phyloP scores from a whole-genome alignment of 768 basidiomycete genomes.

The Tephrocybe sp. region DNA sequence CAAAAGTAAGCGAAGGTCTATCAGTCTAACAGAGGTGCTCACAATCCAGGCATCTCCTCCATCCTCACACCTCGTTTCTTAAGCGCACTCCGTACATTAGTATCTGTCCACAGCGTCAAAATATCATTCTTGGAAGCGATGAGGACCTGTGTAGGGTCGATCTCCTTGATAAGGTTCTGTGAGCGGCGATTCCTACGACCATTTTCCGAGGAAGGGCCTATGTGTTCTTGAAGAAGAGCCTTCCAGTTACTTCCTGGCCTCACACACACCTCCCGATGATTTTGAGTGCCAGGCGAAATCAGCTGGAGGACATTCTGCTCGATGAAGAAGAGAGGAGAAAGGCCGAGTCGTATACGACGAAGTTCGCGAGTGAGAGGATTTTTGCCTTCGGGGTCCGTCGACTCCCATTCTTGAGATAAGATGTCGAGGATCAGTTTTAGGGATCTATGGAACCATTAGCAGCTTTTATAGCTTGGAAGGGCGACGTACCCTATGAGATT shows the following conservation, averaged over 20 bases:
- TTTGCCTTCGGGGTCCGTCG: conserved; percentile 8
- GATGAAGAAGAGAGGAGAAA: conserved; percentile 51
- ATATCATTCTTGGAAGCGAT: conserved; percentile 59
- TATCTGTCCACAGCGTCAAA: conserved; percentile 58
- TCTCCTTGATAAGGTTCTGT: conserved; percentile 23
- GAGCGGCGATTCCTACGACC: conserved; percentile 16
- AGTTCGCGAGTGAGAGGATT: conserved; percentile 24
- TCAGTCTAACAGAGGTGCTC: conserved; percentile 26
- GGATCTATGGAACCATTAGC: conserved; percentile 34
- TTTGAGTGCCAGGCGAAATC: conserved; percentile 42
- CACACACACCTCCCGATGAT: conserved; percentile 41
- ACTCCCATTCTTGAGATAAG: conserved; percentile 45
- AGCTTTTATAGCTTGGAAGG: background rate
- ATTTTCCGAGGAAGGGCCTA: background rate
- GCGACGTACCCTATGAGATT: conserved; percentile 58
- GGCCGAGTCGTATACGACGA: conserved; percentile 32
- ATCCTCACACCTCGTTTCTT: conserved; percentile 47
- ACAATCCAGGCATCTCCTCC: conserved; percentile 69
- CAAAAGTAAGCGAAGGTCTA: background rate
- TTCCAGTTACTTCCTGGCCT: conserved; percentile 64
- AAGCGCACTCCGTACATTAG: conserved; percentile 49
- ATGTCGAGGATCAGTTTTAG: conserved; percentile 56
- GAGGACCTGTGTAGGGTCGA: conserved; percentile 52
- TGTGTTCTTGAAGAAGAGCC: conserved; percentile 29
- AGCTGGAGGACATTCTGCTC: conserved; percentile 50